These are phyloP conservation scores for Mycena olivaceomarginata DNA, from an alignment of 768 basidiomycete species.

Conservation along the genomic window DNA sequence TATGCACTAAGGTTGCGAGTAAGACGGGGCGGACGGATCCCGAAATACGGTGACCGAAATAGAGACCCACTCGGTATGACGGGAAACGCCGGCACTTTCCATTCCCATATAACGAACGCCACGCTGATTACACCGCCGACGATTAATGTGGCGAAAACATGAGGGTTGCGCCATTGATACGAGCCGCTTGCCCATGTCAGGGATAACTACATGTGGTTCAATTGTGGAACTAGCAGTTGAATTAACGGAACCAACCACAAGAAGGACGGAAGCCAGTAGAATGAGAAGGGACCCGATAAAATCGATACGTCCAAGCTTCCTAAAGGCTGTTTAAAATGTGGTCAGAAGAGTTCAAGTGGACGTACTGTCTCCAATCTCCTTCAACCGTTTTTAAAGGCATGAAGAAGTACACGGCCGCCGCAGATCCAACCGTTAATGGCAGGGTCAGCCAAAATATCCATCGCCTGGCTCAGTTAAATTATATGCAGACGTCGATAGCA, in stretches of 20 bases:
- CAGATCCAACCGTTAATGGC: conserved; percentile 64
- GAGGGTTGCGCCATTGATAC: conserved; percentile 72
- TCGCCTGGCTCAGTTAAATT: conserved; percentile 40
- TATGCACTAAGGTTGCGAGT: conserved; percentile 60
- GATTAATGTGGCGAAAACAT: conserved; percentile 67
- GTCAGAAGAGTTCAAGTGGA: background rate
- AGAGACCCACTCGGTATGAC: conserved; percentile 67
- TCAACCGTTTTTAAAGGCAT: conserved; percentile 72
- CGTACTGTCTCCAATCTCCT: conserved; percentile 64
- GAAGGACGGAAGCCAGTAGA: conserved; percentile 66
- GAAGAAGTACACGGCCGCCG: conserved; percentile 67
- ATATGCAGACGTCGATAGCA: background rate
- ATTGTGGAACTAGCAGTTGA: background rate
- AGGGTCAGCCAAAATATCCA: conserved; percentile 77
- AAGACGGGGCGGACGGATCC: conserved; percentile 1
- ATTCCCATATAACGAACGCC: conserved; percentile 72
- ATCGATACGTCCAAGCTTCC: conserved; percentile 72
- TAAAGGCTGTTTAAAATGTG: conserved; percentile 29
- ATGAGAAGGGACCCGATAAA: conserved; percentile 69
- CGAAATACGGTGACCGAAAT: background rate
- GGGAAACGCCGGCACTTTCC: conserved; percentile 70
- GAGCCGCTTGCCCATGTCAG: conserved; percentile 69
- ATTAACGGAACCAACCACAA: conserved; percentile 61
- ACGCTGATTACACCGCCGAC: conserved; percentile 62
- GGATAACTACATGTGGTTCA: conserved; percentile 36